Conservation (phyloP, 352 stramenopile genomes). For the Pythium oligandrum region DNA sequence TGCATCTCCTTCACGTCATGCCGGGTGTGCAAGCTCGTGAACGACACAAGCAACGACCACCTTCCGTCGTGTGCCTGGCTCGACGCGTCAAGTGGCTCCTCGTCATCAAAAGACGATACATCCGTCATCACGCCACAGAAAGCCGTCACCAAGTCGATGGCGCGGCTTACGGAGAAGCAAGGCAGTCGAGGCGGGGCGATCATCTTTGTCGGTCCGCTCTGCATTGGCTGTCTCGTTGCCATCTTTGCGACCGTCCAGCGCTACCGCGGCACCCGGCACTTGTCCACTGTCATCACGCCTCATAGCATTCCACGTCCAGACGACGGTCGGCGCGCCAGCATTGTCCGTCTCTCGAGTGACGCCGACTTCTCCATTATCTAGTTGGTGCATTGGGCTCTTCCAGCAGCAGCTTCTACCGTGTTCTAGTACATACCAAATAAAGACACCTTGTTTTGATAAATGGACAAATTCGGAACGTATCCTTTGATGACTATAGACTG, state of each 20-base stretch:
- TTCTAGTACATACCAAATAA: too few relatives aligned
- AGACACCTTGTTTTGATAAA: too few relatives aligned
- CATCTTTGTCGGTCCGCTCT: too few relatives aligned
- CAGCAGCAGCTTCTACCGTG: too few relatives aligned
- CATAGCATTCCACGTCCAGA: constrained; percentile 3
- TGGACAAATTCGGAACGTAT: too few relatives aligned
- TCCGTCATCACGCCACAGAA: too few relatives aligned
- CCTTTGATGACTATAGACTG: too few relatives aligned
- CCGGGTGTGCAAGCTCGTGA: constrained; percentile 5
- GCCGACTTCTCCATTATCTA: constrained; percentile 12
- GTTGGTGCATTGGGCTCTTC: too few relatives aligned
- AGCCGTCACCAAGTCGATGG: too few relatives aligned
- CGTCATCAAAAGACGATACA: too few relatives aligned
- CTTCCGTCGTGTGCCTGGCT: constrained; percentile 3
- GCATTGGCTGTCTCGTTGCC: background rate
- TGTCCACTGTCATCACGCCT: constrained; percentile 1
- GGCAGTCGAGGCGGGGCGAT: too few relatives aligned
- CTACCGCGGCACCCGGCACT: background rate
- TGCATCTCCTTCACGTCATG: constrained; percentile 14
- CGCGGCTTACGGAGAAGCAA: too few relatives aligned
- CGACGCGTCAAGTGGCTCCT: background rate
- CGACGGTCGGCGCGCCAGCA: constrained; percentile 1
- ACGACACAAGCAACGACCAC: background rate
- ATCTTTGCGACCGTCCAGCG: background rate
- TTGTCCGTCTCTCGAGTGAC: constrained; percentile 7